Evolutionary conservation across 768 basidiomycete species (phyloP), one percentile per base, ranked within the genome.

Genomic region (Butyriboletus loyo): DNA sequence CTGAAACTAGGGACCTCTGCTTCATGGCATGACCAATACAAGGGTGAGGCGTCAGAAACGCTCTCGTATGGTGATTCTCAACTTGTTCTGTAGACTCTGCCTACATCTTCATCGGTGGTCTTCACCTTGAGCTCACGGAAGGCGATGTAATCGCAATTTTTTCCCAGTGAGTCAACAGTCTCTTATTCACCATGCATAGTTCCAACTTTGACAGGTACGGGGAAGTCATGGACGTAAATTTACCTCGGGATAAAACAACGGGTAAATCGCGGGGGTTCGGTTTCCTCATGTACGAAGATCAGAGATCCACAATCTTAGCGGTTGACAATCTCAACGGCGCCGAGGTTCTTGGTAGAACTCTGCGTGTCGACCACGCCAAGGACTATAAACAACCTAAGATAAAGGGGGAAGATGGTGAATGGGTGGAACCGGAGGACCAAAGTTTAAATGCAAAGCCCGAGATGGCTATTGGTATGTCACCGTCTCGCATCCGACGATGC

Each of bases 311-410:
- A 7, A 70, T 98, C 46, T 79, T 99, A 44, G 97, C 97, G 9
- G 96, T 99, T 56, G 97, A 99, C 75, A 99, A 99, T 74, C 84
- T 99, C 71, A 98, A 97, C 64, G 97, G 97, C 37, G 91, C 94
- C 42, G 83, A 84, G 49, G 87, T 98, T 37, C 74, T 97, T 30
- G 92, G 88, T 15, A 78, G 86, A 60, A 96, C 85, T 3, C 74
- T 99, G 46, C 85, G 94, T 17, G 97, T 98, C 36, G 93, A 98
- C 67, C 90, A 94, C 64, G 89, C 91, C 57, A 89, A 86, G 68
- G 81, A 92, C 60, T 98, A 98, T 68, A 93, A 91, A 65, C 94
- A 98, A 62, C 82, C 86, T 4, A 90, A 84, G 66, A 67, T 72
- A 44, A 88, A 88, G 70, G 84, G 81, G 31, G 91, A 90, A 48